These are phyloP conservation scores for Mixia osmundae DNA, from an alignment of 1,284 basidiomycete genomes.

Conservation along the genomic window DNA sequence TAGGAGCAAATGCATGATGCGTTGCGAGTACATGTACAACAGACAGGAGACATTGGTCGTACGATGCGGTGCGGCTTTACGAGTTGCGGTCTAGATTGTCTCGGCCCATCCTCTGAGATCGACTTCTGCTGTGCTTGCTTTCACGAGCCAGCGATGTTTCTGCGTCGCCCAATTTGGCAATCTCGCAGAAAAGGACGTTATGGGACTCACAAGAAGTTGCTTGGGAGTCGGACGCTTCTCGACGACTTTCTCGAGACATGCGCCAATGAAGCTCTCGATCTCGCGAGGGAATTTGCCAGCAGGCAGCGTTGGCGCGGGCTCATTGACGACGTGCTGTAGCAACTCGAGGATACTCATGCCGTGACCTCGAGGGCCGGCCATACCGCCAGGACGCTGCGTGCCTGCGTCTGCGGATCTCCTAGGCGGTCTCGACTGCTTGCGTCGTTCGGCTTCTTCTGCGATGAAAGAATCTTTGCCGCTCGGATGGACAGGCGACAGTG, in stretches of 20 bases:
- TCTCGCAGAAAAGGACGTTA: no score
- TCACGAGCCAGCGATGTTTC: no score
- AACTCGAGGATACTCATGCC: conserved; percentile 95
- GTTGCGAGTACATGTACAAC: no score
- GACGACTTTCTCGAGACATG: conserved; percentile 51
- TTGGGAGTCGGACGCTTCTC: conserved; percentile 48
- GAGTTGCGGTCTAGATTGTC: no score
- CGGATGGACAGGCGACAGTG: conserved; percentile 14
- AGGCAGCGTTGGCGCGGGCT: conserved; percentile 61
- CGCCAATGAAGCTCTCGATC: conserved; percentile 28
- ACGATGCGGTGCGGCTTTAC: no score
- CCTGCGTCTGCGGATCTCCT: conserved; percentile 36
- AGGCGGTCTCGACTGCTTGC: conserved; percentile 21
- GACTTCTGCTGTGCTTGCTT: no score
- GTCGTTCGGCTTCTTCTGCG: conserved; percentile 9
- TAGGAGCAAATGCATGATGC: not conserved
- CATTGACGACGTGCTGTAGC: conserved; percentile 91
- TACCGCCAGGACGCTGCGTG: conserved; percentile 61
- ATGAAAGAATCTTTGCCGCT: conserved; percentile 4
- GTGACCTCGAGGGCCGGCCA: no score
- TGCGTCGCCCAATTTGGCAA: no score
- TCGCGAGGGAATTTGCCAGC: conserved; percentile 22
- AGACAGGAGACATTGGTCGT: no score
- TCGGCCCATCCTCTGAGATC: no score
- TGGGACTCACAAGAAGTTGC: conserved; percentile 35